A percentile compares a stretch with the other conserved stretches of the same genome.
These are phyloP conservation scores for Exutisphaerella laricina DNA, from an alignment of 2,329 filamentous ascomycete species.

Conservation along the genomic window DNA sequence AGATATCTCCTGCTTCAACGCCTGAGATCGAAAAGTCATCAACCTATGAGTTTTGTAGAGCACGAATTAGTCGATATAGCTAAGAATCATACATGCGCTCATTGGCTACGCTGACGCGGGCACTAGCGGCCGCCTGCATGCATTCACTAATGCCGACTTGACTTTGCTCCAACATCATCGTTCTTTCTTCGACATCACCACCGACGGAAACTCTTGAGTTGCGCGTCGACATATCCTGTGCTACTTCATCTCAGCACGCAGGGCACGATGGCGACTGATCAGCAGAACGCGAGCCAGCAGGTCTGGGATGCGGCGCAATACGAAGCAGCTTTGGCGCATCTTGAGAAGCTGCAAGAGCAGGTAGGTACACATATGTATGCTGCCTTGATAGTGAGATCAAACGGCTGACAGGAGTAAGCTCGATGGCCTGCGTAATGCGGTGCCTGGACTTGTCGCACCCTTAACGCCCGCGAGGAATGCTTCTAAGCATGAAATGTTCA, in stretches of 20 bases:
- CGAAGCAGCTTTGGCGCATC: constrained; percentile 39
- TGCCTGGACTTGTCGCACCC: constrained; percentile 40
- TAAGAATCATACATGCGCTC: no score
- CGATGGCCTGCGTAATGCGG: constrained; percentile 38
- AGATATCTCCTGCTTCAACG: no score
- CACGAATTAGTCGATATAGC: no score
- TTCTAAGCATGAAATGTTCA: constrained; percentile 34
- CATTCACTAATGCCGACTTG: not conserved
- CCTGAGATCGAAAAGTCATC: no score
- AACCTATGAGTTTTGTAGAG: no score
- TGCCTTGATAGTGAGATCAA: no score
- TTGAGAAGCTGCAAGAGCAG: constrained; percentile 42
- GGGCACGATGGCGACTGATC: not conserved
- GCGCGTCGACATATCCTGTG: no score
- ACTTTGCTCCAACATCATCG: not conserved
- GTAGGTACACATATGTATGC: no score
- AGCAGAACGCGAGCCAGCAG: constrained; percentile 3
- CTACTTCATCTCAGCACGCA: no score
- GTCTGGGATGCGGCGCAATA: constrained; percentile 21
- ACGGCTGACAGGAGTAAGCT: constrained; percentile 37
- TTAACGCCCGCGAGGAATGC: constrained; percentile 28
- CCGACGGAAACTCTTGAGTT: not conserved
- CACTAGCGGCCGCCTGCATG: not conserved
- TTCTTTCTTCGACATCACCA: not conserved
- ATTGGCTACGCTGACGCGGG: not conserved